Evolutionary conservation across 2,329 filamentous ascomycete species (phyloP).

Genomic region (Allantophomopsis lycopodina): DNA sequence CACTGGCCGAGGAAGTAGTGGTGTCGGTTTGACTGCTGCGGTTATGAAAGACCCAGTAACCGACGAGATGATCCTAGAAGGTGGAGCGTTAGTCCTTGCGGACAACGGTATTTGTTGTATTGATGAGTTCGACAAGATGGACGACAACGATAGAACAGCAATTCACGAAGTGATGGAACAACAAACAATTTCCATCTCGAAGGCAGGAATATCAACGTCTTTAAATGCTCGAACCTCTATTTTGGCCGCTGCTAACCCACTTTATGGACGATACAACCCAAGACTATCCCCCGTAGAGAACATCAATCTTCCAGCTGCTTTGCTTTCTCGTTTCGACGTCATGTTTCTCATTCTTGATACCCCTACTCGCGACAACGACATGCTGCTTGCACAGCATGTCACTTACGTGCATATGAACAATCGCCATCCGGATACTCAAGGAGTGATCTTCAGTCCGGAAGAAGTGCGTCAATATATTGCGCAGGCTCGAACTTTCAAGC

Average conservation of each 20-base stretch:
- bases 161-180: slow-evolving; percentile 86
- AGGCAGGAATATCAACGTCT: slow-evolving; percentile 91
- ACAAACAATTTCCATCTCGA: slow-evolving; percentile 73
- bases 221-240: slow-evolving; percentile 94
- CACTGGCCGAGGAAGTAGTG: slow-evolving; percentile 68
- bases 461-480: slow-evolving; percentile 96
- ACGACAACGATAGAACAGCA: slow-evolving; percentile 62
- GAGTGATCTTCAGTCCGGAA: slow-evolving; percentile 75
- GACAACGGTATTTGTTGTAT: slow-evolving; percentile 78
- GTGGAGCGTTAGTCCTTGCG: slow-evolving; percentile 64
- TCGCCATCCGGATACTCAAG: slow-evolving; percentile 68
- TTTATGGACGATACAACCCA: slow-evolving; percentile 97
- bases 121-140: slow-evolving; percentile 81
- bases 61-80: slow-evolving; percentile 67
- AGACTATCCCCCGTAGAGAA: slow-evolving; percentile 96
- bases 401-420: slow-evolving; percentile 96
- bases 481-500: slow-evolving; percentile 78
- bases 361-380: slow-evolving; percentile 76
- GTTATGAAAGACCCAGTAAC: slow-evolving; percentile 72
- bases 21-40: slow-evolving; percentile 69
- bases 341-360: slow-evolving; percentile 95
- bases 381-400: slow-evolving; percentile 90
- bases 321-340: slow-evolving; percentile 93
- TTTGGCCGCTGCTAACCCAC: slow-evolving; percentile 87
- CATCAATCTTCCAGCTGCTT: slow-evolving; percentile 94